Percentiles rank a stretch among this genome's conserved stretches.
Evolutionary conservation across 306 rosid genomes (phyloP).

Genomic region (Rosa multiflora): DNA sequence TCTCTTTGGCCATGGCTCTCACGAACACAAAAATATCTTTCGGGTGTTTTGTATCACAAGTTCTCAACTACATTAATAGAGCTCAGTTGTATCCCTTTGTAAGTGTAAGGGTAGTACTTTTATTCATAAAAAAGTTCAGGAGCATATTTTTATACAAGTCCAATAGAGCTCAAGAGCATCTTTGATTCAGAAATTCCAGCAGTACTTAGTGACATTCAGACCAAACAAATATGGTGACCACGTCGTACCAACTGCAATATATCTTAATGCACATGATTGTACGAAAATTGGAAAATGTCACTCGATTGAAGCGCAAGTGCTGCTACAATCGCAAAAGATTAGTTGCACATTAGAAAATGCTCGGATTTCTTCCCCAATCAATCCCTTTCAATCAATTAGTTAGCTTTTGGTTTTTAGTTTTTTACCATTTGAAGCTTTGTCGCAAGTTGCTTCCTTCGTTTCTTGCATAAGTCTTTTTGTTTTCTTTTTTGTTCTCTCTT

Average conservation of each 20-base stretch:
- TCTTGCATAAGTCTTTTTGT: neutral
- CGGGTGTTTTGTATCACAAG: neutral
- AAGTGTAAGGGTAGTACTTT: neutral
- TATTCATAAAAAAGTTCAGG: neutral
- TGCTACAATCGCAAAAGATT: neutral
- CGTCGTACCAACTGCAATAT: neutral
- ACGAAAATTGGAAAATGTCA: neutral
- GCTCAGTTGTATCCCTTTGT: neutral
- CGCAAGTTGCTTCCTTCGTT: neutral
- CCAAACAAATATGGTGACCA: neutral
- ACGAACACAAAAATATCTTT: neutral
- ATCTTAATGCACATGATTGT: neutral
- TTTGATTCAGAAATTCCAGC: neutral
- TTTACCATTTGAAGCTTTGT: neutral
- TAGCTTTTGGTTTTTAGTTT: neutral
- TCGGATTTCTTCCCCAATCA: too few species aligned
- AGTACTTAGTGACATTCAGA: neutral
- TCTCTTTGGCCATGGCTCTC: constrained; percentile 11
- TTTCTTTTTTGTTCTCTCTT: too few species aligned
- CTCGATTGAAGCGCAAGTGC: neutral
- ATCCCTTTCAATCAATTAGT: neutral
- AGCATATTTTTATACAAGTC: neutral
- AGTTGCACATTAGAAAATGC: neutral
- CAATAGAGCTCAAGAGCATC: neutral
- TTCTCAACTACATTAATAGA: neutral